Evolutionary conservation across 169 alveolate genomes (phyloP).

Genomic region (Plasmodium chabaudi): DNA sequence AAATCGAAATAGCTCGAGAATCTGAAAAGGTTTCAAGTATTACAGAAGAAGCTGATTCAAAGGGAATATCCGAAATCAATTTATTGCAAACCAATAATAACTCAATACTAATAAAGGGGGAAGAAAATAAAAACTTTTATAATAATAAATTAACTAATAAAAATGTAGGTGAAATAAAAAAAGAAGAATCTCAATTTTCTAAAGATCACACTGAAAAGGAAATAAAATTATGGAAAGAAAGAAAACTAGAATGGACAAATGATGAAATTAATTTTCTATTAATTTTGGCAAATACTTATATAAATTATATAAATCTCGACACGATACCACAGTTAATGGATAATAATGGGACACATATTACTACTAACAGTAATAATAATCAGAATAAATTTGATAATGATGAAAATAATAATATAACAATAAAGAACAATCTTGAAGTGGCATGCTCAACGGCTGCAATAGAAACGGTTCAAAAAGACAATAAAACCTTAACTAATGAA

Average conservation of each 20-base stretch:
- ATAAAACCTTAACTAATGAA: neutral
- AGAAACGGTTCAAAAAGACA: neutral
- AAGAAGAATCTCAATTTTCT: neutral
- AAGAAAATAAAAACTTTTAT: neutral
- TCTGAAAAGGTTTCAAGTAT: conserved; percentile 25
- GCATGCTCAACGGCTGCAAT: neutral
- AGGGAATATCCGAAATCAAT: conserved; percentile 8
- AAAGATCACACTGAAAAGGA: conserved; percentile 17
- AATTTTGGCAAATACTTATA: conserved; percentile 61
- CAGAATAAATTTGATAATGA: neutral
- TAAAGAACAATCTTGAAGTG: neutral
- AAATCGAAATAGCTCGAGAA: conserved; percentile 10
- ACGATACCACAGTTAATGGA: neutral
- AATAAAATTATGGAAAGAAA: conserved; percentile 29
- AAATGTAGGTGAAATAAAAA: neutral
- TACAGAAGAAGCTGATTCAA: conserved; percentile 7
- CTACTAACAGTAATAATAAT: neutral
- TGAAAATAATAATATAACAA: neutral
- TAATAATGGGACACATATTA: neutral
- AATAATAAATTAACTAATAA: neutral
- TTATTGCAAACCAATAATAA: neutral
- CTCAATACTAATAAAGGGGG: neutral
- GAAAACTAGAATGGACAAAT: conserved; percentile 37
- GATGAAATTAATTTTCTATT: conserved; percentile 68
- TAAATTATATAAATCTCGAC: conserved; percentile 63